Evolutionary conservation across 2,329 filamentous ascomycete genomes (phyloP).

Genomic region (Taxawa tesnikishii): DNA sequence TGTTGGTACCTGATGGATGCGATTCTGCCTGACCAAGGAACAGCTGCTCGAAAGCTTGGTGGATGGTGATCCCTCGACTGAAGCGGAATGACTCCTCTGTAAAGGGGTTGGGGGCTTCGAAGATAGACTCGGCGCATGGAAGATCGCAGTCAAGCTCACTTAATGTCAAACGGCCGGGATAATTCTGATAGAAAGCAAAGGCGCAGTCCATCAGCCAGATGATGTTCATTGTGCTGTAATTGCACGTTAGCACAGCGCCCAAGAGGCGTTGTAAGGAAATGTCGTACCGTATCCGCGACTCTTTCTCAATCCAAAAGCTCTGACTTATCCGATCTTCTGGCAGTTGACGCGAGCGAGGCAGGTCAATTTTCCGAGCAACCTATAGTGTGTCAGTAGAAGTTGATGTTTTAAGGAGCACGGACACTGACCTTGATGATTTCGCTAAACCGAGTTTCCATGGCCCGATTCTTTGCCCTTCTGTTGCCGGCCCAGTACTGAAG

Average conservation of each 20-base stretch:
- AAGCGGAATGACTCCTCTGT: too few species aligned
- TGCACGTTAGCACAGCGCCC: too few species aligned
- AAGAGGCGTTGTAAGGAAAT: background rate
- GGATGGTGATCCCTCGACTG: too few species aligned
- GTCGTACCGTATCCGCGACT: conserved; percentile 4
- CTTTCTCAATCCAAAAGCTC: conserved; percentile 5
- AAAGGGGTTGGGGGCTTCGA: too few species aligned
- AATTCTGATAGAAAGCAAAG: conserved; percentile 8
- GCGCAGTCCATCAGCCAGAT: conserved; percentile 7
- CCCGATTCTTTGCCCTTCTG: conserved; percentile 3
- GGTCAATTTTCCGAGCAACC: conserved; percentile 1
- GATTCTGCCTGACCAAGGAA: too few species aligned
- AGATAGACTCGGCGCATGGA: conserved; percentile 5
- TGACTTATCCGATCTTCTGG: conserved; percentile 5
- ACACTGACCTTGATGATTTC: conserved; percentile 5
- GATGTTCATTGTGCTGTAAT: conserved; percentile 6
- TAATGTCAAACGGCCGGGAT: conserved; percentile 4
- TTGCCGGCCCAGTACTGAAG: conserved; percentile 7
- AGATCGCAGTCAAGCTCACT: conserved; percentile 7
- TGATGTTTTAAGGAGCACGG: background rate
- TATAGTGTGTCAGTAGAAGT: background rate
- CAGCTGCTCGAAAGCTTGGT: too few species aligned
- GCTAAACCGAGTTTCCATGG: conserved; percentile 7
- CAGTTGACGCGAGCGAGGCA: conserved; percentile 3
- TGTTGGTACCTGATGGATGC: too few species aligned